Evolutionary conservation across 371 early-diverging fungal species (phyloP), one percentile per base, ranked within the genome.

Genomic region (Apophysomyces ossiformis): DNA sequence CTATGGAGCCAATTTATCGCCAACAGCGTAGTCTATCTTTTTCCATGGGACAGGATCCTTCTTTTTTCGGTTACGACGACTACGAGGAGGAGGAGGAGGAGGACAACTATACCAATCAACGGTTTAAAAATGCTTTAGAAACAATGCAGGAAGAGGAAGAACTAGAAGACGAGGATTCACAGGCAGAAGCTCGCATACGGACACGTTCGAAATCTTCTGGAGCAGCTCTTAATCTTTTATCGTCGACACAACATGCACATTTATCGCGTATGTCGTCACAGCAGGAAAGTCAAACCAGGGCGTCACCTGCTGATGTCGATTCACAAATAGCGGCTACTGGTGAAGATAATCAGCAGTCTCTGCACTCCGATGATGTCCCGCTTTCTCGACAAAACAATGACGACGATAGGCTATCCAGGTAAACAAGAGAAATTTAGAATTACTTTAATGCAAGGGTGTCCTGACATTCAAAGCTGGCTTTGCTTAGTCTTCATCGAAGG

Each of bases 201-300:
- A 69, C 75, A 12, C 66, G 84, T 15, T 81, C 81, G 8, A 76
- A 79, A 63, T 83, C 84, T 0, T 81, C 81, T 2, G 84, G 84
- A 2, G 83, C 83, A 6, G 83, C 83, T 0, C 73, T 82, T 67
- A 74, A 76, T 4, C 47, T 79, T 37, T 57, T 82, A 38, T 77
- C 82, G 12, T 71, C 77, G 12, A 57, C 69, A 2, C 79, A 82
- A 44, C 73, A 67, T 37, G 70, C 67, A 5, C 69, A 69, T 56
- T 41, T 73, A 15, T 69, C 72, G 21, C 76, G 76, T 47, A 74
- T 66, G 11, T 74, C 79, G 9, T 70, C 74, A 43, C 72, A 72
- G 16, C 67, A 68, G 47, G 64, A 59, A 12, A 69, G 73, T 61
- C 66, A 68, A 37, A 75, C 73, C 15, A 65, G 75, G 12, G 58